These are phyloP conservation scores for Sphagnum fallax DNA, from an alignment of 228 moss, liverwort and hornwort genomes.

Conservation along the genomic window DNA sequence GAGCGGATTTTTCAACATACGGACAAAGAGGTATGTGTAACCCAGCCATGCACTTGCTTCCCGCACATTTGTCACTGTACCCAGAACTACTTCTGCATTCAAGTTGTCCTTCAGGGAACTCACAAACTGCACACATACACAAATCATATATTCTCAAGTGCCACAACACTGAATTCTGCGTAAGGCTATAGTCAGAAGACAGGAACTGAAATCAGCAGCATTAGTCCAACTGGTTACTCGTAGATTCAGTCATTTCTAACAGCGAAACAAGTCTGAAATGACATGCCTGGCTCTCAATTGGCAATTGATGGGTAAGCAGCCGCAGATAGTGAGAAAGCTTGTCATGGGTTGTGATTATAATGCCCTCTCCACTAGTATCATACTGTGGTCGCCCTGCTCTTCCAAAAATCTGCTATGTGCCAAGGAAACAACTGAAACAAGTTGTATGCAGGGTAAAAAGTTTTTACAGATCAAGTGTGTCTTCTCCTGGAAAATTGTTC, in stretches of 20 bases:
- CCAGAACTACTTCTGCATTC: conserved; percentile 96
- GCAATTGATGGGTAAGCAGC: conserved; percentile 96
- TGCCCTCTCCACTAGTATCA: conserved; percentile 98
- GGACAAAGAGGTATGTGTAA: conserved; percentile 96
- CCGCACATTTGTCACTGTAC: conserved; percentile 91
- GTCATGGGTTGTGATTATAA: conserved; percentile 92
- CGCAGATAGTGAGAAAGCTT: conserved; percentile 92
- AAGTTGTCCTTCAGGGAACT: conserved; percentile 89
- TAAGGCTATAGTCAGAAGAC: background rate
- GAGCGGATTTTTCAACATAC: conserved; percentile 94
- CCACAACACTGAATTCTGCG: background rate
- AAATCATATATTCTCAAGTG: background rate
- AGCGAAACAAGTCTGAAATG: no score
- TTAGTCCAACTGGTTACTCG: no score
- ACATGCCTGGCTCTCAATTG: conserved; percentile 94
- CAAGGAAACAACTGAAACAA: background rate
- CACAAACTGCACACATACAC: conserved; percentile 64
- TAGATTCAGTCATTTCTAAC: no score
- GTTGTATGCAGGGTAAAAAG: no score
- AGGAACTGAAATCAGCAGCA: background rate
- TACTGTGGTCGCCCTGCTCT: conserved; percentile 96
- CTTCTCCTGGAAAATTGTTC: no score
- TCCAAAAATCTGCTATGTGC: conserved; percentile 69
- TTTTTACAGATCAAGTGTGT: no score
- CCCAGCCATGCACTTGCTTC: conserved; percentile 94